Evolutionary conservation across 2,329 filamentous ascomycete species (phyloP).

Genomic region (Monilinia polystroma): DNA sequence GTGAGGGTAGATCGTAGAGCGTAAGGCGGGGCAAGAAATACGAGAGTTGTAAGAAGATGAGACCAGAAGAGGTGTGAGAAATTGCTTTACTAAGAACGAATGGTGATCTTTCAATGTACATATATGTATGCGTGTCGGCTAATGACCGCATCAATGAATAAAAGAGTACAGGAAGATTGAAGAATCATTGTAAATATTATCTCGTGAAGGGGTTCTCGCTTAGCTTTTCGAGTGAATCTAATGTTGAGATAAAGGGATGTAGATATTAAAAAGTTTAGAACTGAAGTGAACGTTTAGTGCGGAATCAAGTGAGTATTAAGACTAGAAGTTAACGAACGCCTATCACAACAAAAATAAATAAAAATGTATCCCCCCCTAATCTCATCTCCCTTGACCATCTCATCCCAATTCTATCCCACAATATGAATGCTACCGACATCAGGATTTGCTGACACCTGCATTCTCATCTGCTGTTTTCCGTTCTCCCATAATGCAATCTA

Average conservation of each 20-base stretch:
- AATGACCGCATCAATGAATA: conserved; percentile 7
- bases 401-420: too few species aligned
- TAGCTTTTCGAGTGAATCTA: neutral
- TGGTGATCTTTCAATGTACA: conserved; percentile 6
- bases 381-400: too few species aligned
- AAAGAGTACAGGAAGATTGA: neutral
- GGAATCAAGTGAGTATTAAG: too few species aligned
- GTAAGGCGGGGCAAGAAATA: neutral
- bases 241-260: neutral
- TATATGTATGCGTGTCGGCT: conserved; percentile 9
- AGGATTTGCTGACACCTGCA: too few species aligned
- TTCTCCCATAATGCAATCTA: too few species aligned
- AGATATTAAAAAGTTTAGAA: neutral
- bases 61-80: neutral
- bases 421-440: too few species aligned
- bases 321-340: too few species aligned
- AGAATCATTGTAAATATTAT: neutral
- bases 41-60: neutral
- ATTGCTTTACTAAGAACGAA: neutral
- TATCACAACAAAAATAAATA: too few species aligned
- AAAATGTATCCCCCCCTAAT: too few species aligned
- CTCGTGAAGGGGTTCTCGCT: neutral
- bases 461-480: too few species aligned
- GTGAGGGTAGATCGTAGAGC: neutral
- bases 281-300: neutral